phyloP scores from a whole-genome alignment of 1,284 basidiomycete genomes.

The Ganoderma leucocontextum region DNA sequence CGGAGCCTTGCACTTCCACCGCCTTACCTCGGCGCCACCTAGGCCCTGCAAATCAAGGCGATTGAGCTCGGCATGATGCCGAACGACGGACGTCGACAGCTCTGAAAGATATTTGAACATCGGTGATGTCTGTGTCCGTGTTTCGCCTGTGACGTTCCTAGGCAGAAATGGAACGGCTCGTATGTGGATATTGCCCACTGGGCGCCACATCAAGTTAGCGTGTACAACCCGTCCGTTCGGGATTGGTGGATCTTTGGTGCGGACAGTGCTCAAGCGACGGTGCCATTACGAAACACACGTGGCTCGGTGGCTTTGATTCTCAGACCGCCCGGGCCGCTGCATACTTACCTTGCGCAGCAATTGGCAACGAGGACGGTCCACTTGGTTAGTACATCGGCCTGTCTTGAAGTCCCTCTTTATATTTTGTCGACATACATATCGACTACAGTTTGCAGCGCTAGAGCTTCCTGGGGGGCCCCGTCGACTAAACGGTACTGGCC shows the following conservation, averaged over 20 bases:
- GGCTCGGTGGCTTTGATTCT: background rate
- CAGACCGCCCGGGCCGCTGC: too few relatives aligned
- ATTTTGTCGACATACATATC: background rate
- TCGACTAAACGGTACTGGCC: background rate
- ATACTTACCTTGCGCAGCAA: too few relatives aligned
- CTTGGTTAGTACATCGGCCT: background rate
- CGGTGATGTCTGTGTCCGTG: background rate
- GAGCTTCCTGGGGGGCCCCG: too few relatives aligned
- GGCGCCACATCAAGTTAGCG: too few relatives aligned
- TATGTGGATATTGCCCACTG: background rate
- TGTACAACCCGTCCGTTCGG: background rate
- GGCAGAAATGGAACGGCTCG: background rate
- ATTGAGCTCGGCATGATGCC: conserved; percentile 18
- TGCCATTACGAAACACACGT: background rate
- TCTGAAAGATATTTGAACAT: background rate
- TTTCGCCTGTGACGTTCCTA: background rate
- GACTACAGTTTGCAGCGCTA: too few relatives aligned
- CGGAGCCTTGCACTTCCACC: too few relatives aligned
- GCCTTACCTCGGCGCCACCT: background rate
- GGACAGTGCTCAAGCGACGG: background rate
- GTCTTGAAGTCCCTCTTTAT: background rate
- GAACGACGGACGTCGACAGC: conserved; percentile 11
- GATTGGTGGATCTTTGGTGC: background rate
- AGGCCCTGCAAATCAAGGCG: conserved; percentile 23
- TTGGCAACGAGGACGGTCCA: too few relatives aligned